These are phyloP conservation scores for Phytopythium chamaehyphon DNA, from an alignment of 352 stramenopile genomes.

Conservation along the genomic window DNA sequence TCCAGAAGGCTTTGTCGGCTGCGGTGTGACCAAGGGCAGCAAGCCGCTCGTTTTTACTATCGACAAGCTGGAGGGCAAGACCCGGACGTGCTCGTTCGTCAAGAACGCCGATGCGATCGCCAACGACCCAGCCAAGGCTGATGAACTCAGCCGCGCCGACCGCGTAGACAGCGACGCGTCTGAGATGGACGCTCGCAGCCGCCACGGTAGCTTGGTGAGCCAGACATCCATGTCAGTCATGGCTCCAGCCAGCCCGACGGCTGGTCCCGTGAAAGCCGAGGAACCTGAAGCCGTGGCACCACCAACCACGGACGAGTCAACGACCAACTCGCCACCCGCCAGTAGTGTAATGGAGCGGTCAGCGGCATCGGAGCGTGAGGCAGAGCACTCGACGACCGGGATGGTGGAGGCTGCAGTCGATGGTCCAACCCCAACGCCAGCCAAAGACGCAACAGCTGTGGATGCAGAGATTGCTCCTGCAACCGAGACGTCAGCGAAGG, in stretches of 20 bases:
- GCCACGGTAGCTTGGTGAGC: constrained; percentile 10
- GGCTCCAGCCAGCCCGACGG: neutral
- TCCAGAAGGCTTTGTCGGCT: constrained; percentile 42
- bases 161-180: constrained; percentile 45
- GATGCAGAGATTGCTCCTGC: constrained; percentile 12
- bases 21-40: constrained; percentile 26
- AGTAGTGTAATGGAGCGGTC: neutral
- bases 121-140: constrained; percentile 32
- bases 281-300: neutral
- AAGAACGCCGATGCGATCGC: constrained; percentile 32
- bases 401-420: constrained; percentile 14
- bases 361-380: constrained; percentile 2
- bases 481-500: constrained; percentile 6
- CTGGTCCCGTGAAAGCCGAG: neutral
- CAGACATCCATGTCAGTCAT: constrained; percentile 1
- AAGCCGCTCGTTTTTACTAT: constrained; percentile 38
- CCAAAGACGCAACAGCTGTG: constrained; percentile 4
- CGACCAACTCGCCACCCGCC: neutral
- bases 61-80: constrained; percentile 20
- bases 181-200: constrained; percentile 42
- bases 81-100: constrained; percentile 33
- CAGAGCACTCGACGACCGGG: constrained; percentile 15
- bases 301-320: neutral
- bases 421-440: constrained; percentile 10
- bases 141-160: constrained; percentile 35